These are phyloP conservation scores for Funneliformis caledonium DNA, from an alignment of 371 early-diverging fungal species.

Conservation along the genomic window DNA sequence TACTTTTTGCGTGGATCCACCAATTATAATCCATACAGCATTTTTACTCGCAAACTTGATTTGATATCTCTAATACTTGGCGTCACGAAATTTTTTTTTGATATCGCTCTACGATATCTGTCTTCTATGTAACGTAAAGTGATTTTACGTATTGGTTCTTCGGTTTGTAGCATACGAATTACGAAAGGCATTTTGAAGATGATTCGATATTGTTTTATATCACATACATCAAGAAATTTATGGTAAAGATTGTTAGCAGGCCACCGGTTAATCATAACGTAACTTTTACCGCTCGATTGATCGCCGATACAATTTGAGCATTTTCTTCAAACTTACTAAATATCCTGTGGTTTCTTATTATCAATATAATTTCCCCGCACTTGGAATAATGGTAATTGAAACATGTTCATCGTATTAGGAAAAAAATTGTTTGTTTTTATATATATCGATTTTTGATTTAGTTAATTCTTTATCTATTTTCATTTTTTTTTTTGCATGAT, in stretches of 20 bases:
- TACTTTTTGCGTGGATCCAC: not conserved
- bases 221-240: too few relatives aligned
- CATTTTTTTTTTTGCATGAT: too few relatives aligned
- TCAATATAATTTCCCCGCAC: not conserved
- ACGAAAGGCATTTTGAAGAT: not conserved
- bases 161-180: not conserved
- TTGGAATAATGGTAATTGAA: not conserved
- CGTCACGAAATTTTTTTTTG: not conserved
- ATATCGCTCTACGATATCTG: not conserved
- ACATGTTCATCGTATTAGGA: too few relatives aligned
- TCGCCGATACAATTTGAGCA: not conserved
- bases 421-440: too few relatives aligned
- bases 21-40: not conserved
- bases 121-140: conserved; percentile 1
- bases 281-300: not conserved
- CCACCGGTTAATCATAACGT: not conserved
- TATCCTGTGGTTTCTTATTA: not conserved
- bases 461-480: too few relatives aligned
- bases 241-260: not conserved
- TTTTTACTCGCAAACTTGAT: too few relatives aligned
- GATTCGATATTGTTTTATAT: too few relatives aligned
- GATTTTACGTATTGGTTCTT: not conserved
- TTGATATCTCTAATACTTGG: not conserved
- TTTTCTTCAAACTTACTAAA: not conserved
- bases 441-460: too few relatives aligned